Base-by-base conservation (phyloP, 305 asterid species). In the Fraxinus dipetala region DNA sequence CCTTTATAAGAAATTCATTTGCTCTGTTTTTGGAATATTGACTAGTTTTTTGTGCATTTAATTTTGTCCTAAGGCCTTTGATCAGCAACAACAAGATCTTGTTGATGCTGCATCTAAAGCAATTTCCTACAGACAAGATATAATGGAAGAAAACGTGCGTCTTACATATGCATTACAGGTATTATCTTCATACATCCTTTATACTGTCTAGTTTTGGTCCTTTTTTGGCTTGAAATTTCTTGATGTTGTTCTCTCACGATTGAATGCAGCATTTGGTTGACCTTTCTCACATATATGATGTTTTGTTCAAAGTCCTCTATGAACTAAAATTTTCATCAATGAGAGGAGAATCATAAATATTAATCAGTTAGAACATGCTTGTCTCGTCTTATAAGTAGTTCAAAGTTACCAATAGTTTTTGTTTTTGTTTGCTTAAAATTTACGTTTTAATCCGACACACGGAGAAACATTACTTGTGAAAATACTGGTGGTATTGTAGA, bases 101-200 rank as follows among this genome's bases (percentile, higher is more conserved):
- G 95, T 93, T 87, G 95, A 90, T 90, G 98, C 99, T 87, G 98
- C 98, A 77, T 93, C 99, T 83, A 96, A 93, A 91, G 98, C 99
- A 81, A 90, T 93, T 82, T 94, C 99, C 76, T 96, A 96, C 84
- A 91, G 98, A 86, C 99, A 96, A 85, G 98, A 93, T 82, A 91
- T 96, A 81, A 92, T 96, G 93, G 99, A 96, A 89, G 98, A 94
- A 87, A 96, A 96, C 85, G 97, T 96, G 75, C 98, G 97, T 85
- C 97, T 96, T 80, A 91, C 97, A 43, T 96, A 94, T 91, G 94
- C 98, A 77, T 88, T 96, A 73, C 99, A 95, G 99, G 99, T 95
- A 89, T 79, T 59, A 59, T 16, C 16, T 75, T 22, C 13, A 72
- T 77, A 30, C 78, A 35, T 28, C 73, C 6, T 40, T 31, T 35